Percentiles rank a stretch among this genome's conserved stretches.
Conservation (phyloP, 352 stramenopile species). For the Halophytophthora batemanensis region DNA sequence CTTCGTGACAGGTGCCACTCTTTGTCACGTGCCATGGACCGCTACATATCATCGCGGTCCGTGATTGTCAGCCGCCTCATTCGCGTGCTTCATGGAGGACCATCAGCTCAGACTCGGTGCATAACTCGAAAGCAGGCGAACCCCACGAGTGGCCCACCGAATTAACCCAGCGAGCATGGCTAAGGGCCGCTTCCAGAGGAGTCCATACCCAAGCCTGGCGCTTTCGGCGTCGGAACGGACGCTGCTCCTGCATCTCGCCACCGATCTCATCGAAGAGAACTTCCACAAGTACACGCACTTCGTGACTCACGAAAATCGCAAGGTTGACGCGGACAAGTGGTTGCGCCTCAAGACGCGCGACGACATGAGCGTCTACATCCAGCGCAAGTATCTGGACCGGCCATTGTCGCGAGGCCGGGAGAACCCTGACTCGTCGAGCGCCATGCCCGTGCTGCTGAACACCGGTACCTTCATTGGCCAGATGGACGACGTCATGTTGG, state of each 20-base stretch:
- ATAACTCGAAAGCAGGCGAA: no score
- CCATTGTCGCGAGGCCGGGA: not conserved
- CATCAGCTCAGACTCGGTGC: no score
- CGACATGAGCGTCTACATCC: conserved; percentile 16
- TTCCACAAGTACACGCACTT: conserved; percentile 27
- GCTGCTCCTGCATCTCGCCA: conserved; percentile 15
- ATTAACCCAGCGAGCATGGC: no score
- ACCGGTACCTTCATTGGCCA: conserved; percentile 39
- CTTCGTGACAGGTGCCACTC: no score
- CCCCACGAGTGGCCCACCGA: no score
- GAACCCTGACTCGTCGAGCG: conserved; percentile 20
- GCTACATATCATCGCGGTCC: no score
- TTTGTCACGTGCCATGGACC: no score
- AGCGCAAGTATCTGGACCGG: conserved; percentile 11
- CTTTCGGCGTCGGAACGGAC: conserved; percentile 13
- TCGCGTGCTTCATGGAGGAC: no score
- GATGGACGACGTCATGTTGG: conserved; percentile 57
- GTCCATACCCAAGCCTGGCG: conserved; percentile 15
- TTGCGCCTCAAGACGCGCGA: conserved; percentile 23
- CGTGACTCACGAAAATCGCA: conserved; percentile 9
- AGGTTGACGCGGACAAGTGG: conserved; percentile 21
- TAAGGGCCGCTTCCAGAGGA: conserved; percentile 15
- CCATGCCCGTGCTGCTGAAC: conserved; percentile 35
- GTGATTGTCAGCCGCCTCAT: no score
- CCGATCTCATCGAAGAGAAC: conserved; percentile 10